Evolutionary conservation across 2,329 filamentous ascomycete genomes (phyloP).

Genomic region (Hypomyces rosellus): DNA sequence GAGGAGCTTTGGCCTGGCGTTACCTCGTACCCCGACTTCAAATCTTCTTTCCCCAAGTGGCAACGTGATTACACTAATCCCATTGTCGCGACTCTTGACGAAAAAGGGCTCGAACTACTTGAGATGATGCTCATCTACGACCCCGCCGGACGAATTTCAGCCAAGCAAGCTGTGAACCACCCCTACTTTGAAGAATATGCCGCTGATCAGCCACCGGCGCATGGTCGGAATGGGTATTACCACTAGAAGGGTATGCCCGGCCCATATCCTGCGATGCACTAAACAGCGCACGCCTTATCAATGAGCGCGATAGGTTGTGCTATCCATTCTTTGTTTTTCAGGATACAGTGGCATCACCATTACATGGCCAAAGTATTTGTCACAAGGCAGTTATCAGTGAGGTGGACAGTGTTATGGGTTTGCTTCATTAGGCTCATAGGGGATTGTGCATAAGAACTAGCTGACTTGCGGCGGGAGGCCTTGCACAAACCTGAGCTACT

Average conservation of each 20-base stretch:
- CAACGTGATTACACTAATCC: conserved; percentile 58
- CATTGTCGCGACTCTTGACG: conserved; percentile 68
- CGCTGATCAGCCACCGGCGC: conserved; percentile 22
- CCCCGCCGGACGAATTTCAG: conserved; percentile 78
- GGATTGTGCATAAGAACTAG: neutral
- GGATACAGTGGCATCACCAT: conserved; percentile 14
- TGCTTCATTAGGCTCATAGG: neutral
- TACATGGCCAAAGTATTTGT: neutral
- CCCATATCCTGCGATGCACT: conserved; percentile 19
- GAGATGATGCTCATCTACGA: conserved; percentile 77
- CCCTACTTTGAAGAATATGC: conserved; percentile 62
- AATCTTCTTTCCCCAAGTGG: conserved; percentile 89
- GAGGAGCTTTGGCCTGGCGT: conserved; percentile 84
- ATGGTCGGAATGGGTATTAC: conserved; percentile 31
- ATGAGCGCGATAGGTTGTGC: neutral
- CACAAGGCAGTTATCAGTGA: neutral
- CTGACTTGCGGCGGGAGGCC: neutral
- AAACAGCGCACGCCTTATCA: neutral
- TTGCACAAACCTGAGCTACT: neutral
- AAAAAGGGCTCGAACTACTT: conserved; percentile 61
- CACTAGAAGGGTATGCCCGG: conserved; percentile 24
- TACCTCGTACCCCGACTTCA: conserved; percentile 92
- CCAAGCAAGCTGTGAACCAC: conserved; percentile 79
- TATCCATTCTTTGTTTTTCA: conserved; percentile 13
- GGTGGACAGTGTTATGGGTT: conserved; percentile 1